A percentile compares a stretch with the other conserved stretches of the same genome.
These are phyloP conservation scores for Leccinellum rugosiceps DNA, from an alignment of 768 basidiomycete species.

Conservation along the genomic window DNA sequence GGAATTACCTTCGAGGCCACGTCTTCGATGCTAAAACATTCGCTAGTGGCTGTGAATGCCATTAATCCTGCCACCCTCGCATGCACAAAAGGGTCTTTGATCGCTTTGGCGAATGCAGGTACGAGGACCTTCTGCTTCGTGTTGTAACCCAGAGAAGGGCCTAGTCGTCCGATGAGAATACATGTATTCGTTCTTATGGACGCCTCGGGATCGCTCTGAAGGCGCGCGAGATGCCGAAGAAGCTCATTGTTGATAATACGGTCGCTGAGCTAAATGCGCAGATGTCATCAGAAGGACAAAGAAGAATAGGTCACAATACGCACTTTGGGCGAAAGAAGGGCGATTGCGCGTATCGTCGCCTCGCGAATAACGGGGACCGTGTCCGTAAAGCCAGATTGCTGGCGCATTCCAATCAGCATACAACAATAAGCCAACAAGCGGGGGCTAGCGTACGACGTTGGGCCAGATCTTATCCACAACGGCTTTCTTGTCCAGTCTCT, in stretches of 20 bases:
- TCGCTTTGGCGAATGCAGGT: conserved; percentile 85
- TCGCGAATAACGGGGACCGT: conserved; percentile 93
- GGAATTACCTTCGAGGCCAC: conserved; percentile 89
- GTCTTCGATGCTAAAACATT: conserved; percentile 86
- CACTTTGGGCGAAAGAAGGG: conserved; percentile 82
- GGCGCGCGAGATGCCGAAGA: conserved; percentile 85
- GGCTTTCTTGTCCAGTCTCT: conserved; percentile 80
- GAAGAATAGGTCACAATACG: background rate
- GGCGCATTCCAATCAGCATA: background rate
- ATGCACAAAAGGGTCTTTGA: conserved; percentile 91
- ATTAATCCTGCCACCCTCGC: conserved; percentile 91
- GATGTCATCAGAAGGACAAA: background rate
- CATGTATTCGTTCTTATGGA: conserved; percentile 98
- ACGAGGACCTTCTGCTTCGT: conserved; percentile 97
- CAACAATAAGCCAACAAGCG: too few relatives aligned
- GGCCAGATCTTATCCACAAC: conserved; percentile 93
- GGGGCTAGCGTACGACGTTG: conserved; percentile 57
- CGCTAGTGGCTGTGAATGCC: conserved; percentile 93
- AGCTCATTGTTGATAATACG: conserved; percentile 96
- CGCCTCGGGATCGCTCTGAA: conserved; percentile 89
- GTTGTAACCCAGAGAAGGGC: conserved; percentile 77
- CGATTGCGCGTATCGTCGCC: conserved; percentile 87
- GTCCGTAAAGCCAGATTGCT: conserved; percentile 97
- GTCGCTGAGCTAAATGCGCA: conserved; percentile 64
- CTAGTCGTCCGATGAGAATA: conserved; percentile 90